A percentile compares a stretch with the other conserved stretches of the same genome.
These are phyloP conservation scores for Pseudocercospora eumusae DNA, from an alignment of 2,329 filamentous ascomycete species.

Conservation along the genomic window DNA sequence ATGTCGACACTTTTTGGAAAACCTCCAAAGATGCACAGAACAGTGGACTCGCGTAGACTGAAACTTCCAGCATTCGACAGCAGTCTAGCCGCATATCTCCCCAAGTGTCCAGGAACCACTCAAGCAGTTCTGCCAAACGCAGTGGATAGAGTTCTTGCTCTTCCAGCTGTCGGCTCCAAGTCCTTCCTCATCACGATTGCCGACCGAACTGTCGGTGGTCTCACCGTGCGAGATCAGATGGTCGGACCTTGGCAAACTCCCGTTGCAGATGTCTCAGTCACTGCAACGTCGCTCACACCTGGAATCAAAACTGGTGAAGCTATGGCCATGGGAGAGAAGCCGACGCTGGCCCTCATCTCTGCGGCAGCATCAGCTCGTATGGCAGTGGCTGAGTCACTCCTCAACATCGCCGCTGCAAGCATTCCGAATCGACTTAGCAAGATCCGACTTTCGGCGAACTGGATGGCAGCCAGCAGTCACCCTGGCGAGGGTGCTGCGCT, in stretches of 20 bases:
- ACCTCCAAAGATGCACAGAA: constrained; percentile 75
- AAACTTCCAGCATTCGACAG: constrained; percentile 73
- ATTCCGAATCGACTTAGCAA: constrained; percentile 71
- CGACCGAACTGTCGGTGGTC: constrained; percentile 85
- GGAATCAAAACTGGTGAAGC: constrained; percentile 82
- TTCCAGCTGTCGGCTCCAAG: constrained; percentile 94
- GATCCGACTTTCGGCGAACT: constrained; percentile 91
- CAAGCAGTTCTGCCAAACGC: constrained; percentile 58
- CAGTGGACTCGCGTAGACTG: constrained; percentile 69
- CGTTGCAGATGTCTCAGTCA: constrained; percentile 91
- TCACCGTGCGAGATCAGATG: constrained; percentile 89
- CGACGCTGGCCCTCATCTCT: constrained; percentile 83
- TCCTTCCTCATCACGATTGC: constrained; percentile 96
- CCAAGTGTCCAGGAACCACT: constrained; percentile 50
- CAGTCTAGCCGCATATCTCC: constrained; percentile 67
- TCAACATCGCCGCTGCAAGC: constrained; percentile 86
- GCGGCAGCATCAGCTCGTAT: constrained; percentile 89
- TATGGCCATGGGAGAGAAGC: constrained; percentile 97
- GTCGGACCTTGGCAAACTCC: constrained; percentile 95
- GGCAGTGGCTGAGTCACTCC: constrained; percentile 89
- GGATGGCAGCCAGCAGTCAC: constrained; percentile 97
- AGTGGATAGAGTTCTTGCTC: constrained; percentile 74
- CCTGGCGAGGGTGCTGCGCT: constrained; percentile 88
- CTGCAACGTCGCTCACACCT: constrained; percentile 73
- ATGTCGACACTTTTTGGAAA: constrained; percentile 89